phyloP scores from a whole-genome alignment of 306 rosid species.

The Cyamopsis tetragonoloba region DNA sequence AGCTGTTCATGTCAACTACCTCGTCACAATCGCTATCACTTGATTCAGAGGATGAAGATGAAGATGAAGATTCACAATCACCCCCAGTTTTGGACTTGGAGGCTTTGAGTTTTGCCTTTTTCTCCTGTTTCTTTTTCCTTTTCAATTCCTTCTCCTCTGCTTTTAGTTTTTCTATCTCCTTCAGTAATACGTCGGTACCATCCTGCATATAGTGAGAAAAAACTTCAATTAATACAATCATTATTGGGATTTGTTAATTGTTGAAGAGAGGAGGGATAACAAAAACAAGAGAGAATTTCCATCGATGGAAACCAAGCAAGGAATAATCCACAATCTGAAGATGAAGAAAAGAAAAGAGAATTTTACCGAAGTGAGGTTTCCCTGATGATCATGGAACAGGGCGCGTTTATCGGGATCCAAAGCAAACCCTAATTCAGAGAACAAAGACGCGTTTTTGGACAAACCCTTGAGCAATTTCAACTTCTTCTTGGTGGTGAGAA shows the following conservation, averaged over 20 bases:
- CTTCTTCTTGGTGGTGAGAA: slow-evolving; percentile 45
- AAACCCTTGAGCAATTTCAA: slow-evolving; percentile 56
- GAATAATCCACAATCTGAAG: neutral
- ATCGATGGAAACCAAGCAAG: no score
- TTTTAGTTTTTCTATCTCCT: slow-evolving; percentile 48
- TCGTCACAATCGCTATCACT: slow-evolving; percentile 61
- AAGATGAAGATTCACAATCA: slow-evolving; percentile 41
- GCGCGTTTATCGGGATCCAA: slow-evolving; percentile 25
- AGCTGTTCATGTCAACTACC: slow-evolving; percentile 39
- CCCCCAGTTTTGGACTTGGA: slow-evolving; percentile 29
- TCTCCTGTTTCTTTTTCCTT: slow-evolving; percentile 53
- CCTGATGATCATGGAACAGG: slow-evolving; percentile 35
- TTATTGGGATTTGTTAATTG: no score
- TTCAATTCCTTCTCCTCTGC: slow-evolving; percentile 60
- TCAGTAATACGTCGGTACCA: slow-evolving; percentile 43
- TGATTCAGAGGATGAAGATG: slow-evolving; percentile 70
- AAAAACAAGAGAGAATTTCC: neutral
- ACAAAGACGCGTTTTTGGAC: slow-evolving; percentile 25
- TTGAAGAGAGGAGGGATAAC: neutral
- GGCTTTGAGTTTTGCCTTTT: slow-evolving; percentile 45
- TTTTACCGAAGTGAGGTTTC: slow-evolving; percentile 41
- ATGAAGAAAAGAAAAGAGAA: neutral
- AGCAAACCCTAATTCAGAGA: slow-evolving; percentile 37
- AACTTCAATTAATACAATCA: neutral
- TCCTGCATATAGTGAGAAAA: slow-evolving; percentile 34